Evolutionary conservation across 345 rosid genomes (phyloP), one percentile per base, ranked within the genome.

Genomic region (Arabidopsis thaliana): DNA sequence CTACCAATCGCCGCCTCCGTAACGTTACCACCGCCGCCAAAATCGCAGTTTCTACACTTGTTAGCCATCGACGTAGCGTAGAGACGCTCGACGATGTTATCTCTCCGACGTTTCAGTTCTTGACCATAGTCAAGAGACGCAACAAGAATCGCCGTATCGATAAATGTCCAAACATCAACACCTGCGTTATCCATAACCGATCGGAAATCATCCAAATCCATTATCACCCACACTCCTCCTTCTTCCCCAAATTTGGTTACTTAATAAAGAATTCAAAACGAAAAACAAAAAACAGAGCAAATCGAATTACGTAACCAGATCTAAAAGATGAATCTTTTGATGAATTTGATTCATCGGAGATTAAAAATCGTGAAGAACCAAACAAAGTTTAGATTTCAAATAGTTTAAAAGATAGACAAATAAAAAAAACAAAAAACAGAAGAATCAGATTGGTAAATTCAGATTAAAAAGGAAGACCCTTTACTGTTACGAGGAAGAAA

Each of bases 151-250:
- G 97, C 97, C 2, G 97, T 84, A 57, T 94, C 97, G 41, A 94
- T 87, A 37, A 94, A 90, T 44, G 89, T 82, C 97, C 97, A 95
- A 25, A 95, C 97, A 71, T 95, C 99, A 20, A 92, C 97, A 10
- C 92, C 97, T 3, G 92, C 85, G 57, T 84, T 85, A 10, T 90
- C 93, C 51, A 92, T 79, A 64, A 92, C 77, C 33, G 89, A 82
- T 69, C 99, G 83, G 41, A 95, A 88, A 82, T 90, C 96, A 34
- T 87, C 97, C 71, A 89, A 80, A 89, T 95, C 97, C 97, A 95
- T 94, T 8, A 44, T 9, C 36, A 7, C 56, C 30, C 33, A 16
- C 20, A 16, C 20, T 16, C 20, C 20, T 16, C 20, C 20, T 16
- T 8, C 7, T 16, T 41, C 53, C 32, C 37, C 30, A 16, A 49